Percentiles rank a stretch among this genome's conserved stretches.
Evolutionary conservation across 2,329 filamentous ascomycete genomes (phyloP).

Genomic region (Eutypella sp.): DNA sequence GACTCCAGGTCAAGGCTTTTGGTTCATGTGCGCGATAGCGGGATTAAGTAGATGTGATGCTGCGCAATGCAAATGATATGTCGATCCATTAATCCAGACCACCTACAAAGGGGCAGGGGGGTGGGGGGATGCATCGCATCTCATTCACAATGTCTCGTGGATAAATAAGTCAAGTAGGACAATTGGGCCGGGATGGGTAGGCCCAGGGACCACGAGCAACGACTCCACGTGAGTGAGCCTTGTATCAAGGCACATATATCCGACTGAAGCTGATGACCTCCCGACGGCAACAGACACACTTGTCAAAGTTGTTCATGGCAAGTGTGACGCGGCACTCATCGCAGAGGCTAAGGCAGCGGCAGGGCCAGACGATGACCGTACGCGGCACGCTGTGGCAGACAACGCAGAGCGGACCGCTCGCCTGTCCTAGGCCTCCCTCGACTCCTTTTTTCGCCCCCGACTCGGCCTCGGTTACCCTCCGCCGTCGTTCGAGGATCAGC

Average conservation of each 20-base stretch:
- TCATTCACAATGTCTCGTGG: not conserved
- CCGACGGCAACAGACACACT: conserved; percentile 88
- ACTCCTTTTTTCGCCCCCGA: conserved; percentile 8
- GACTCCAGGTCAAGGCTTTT: too few species aligned
- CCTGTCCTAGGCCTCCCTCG: conserved; percentile 18
- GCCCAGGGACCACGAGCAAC: not conserved
- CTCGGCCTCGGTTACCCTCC: conserved; percentile 26
- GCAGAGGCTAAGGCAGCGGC: conserved; percentile 87
- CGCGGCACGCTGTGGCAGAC: conserved; percentile 85
- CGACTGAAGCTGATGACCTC: conserved; percentile 86
- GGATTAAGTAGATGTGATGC: too few species aligned
- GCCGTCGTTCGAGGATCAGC: conserved; percentile 51
- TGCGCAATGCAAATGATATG: too few species aligned
- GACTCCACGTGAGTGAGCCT: too few species aligned
- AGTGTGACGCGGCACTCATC: conserved; percentile 92
- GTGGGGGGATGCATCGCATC: too few species aligned
- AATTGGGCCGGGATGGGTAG: too few species aligned
- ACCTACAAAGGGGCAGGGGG: too few species aligned
- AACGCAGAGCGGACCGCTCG: conserved; percentile 78
- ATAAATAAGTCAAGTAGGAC: too few species aligned
- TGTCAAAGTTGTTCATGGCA: conserved; percentile 95
- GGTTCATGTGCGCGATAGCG: too few species aligned
- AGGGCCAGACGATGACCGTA: conserved; percentile 93
- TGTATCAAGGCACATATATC: conserved; percentile 74
- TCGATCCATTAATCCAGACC: too few species aligned